Base-by-base conservation (phyloP, 2,329 filamentous ascomycete species). In the Neonectria hederae region DNA sequence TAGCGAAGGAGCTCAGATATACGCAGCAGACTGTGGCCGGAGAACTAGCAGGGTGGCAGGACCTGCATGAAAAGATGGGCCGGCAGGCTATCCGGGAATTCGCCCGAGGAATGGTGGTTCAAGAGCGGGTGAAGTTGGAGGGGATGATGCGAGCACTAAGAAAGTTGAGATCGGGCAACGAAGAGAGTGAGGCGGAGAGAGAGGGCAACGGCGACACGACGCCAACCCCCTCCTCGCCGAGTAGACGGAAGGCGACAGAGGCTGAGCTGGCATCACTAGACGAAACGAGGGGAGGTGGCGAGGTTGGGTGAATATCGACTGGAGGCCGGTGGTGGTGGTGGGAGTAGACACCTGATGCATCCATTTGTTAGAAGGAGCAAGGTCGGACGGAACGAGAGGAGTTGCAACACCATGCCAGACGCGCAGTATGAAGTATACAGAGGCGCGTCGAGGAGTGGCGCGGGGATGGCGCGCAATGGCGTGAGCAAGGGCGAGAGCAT, bases 41-140 rank as follows among this genome's bases (percentile, higher is more conserved):
- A 2, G 96, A 99, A 80, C 79, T 99, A 60, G 96, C 96, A 0
- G 94, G 92, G 17, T 99, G 96, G 93, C 94, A 97, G 74, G 93
- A 97, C 43, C 88, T 94, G 81, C 89, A 97, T 74, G 92, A 93
- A 69, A 88, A 87, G 73, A 89, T 92, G 80, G 94, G 92, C 1
- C 83, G 89, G 65, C 87, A 87, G 63, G 92, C 93, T 28, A 87
- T 97, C 65, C 88, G 86, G 69, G 89, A 93, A 51, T 87, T 97
- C 71, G 95, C 92, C 19, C 87, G 84, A 74, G 88, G 88, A 32
- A 94, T 94, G 86, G 83, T 98, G 26, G 87, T 97, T 4, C 86
- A 87, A 57, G 96, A 99, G 80, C 87, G 87, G 69, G 91, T 92
- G 75, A 86, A 92, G 69, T 81, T 97, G 68, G 93, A 93, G 70